Evolutionary conservation across 2,329 filamentous ascomycete species (phyloP), one percentile per base, ranked within the genome.

Genomic region (Aspergillus uvarum): DNA sequence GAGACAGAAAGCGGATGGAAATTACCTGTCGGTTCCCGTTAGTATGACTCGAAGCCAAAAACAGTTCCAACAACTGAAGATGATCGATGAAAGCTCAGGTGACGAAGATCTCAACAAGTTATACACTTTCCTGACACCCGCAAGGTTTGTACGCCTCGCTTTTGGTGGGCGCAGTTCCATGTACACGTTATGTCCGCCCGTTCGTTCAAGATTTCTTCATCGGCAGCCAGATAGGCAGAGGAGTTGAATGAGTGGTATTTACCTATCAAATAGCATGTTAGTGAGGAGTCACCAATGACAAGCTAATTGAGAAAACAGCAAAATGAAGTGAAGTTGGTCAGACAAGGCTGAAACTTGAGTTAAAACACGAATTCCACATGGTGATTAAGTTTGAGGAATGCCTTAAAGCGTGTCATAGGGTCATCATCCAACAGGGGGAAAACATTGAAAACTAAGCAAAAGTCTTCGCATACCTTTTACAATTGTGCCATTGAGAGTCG

Each of bases 341-440:
- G 84, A 87, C 85, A 87, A 87, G 85, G 85, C 85, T 87, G 85
- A 87, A 87, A 87, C 85, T 87, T 85, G 75, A 80, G 74, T 70
- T 49, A 76, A 69, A 81, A 86, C 83, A 84, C 61, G 56, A 80
- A 81, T 84, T 87, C 84, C 82, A 86, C 84, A 87, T 82, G 76
- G 74, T 79, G 76, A 79, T 87, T 87, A 83, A 82, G 85, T 79
- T 83, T 83, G 85, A 87, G 85, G 85, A 87, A 87, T 87, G 84
- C 85, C 85, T 84, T 85, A 55, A 55, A 82, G 81, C 82, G 75
- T 85, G 84, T 87, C 84, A 76, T 79, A 76, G 76, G 75, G 81
- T 87, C 84, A 87, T 87, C 85, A 87, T 77, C 74, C 73, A 78
- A 79, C 61, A 65, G 64, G 60, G 63, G 59, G 49, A 60, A 58